Evolutionary conservation across 345 rosid species (phyloP).

Genomic region (Corchorus capsularis): DNA sequence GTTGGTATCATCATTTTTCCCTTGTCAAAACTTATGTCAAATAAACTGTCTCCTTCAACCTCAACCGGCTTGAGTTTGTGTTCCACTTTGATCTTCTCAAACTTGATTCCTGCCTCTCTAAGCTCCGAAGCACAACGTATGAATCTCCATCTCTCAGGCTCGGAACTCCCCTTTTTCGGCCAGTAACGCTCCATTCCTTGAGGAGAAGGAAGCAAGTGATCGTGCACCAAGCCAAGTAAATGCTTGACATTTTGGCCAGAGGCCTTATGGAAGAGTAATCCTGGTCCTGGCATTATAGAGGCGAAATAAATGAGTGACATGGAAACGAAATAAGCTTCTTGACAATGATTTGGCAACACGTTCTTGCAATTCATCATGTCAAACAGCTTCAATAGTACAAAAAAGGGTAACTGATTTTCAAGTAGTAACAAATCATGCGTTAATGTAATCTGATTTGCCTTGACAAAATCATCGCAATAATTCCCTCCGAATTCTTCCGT

Average conservation of each 20-base stretch:
- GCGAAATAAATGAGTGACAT: not conserved
- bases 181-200: not conserved
- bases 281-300: not conserved
- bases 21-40: not conserved
- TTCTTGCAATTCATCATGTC: not conserved
- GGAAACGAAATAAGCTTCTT: not conserved
- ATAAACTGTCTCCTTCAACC: not conserved
- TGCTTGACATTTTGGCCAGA: not conserved
- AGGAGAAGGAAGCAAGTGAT: not conserved
- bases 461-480: not conserved
- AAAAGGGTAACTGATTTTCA: not conserved
- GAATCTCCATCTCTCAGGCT: not conserved
- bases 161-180: not conserved
- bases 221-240: not conserved
- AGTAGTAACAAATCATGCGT: not conserved
- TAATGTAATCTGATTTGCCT: not conserved
- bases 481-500: not conserved
- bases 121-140: not conserved
- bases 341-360: not conserved
- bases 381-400: not conserved
- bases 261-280: not conserved
- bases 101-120: not conserved
- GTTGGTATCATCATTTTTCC: not conserved
- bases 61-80: not conserved
- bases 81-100: not conserved